phyloP scores from a whole-genome alignment of 2,329 filamentous ascomycete genomes.

The Didymella keratinophila region DNA sequence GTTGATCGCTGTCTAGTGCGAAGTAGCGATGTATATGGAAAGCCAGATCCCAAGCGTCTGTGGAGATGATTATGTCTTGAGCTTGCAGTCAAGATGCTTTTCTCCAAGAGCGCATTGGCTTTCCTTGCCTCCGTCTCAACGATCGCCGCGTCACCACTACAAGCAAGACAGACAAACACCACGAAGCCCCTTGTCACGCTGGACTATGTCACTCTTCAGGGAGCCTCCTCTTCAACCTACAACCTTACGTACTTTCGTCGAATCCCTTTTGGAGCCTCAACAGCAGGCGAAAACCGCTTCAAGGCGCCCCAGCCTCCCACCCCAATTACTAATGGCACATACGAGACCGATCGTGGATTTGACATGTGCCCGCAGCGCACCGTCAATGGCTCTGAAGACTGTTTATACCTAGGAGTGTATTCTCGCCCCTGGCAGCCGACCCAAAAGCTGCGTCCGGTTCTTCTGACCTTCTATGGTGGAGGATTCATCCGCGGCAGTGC shows the following conservation, averaged over 20 bases:
- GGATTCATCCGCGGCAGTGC: constrained; percentile 67
- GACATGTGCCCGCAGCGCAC: constrained; percentile 67
- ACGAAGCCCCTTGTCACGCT: constrained; percentile 38
- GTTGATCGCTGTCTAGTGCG: constrained; percentile 19
- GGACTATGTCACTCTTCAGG: constrained; percentile 57
- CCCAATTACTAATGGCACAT: constrained; percentile 58
- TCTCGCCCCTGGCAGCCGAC: constrained; percentile 62
- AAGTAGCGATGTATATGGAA: constrained; percentile 11
- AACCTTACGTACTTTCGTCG: constrained; percentile 68
- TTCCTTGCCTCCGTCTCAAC: constrained; percentile 13
- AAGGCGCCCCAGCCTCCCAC: constrained; percentile 66
- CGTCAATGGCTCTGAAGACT: constrained; percentile 66
- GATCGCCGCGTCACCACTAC: constrained; percentile 22
- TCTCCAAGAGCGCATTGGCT: constrained; percentile 9
- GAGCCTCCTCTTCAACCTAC: constrained; percentile 60
- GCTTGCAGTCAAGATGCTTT: constrained; percentile 23
- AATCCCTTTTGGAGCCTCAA: constrained; percentile 68
- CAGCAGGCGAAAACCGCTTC: constrained; percentile 66
- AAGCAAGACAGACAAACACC: constrained; percentile 13
- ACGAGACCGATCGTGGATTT: constrained; percentile 63
- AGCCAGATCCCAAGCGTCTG: background rate
- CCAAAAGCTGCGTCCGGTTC: constrained; percentile 61
- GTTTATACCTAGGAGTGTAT: constrained; percentile 68
- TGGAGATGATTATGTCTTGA: background rate
- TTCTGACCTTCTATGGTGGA: constrained; percentile 69